Evolutionary conservation across 257 asterid species (phyloP), one percentile per base, ranked within the genome.

Genomic region (Solanum bulbocastanum): DNA sequence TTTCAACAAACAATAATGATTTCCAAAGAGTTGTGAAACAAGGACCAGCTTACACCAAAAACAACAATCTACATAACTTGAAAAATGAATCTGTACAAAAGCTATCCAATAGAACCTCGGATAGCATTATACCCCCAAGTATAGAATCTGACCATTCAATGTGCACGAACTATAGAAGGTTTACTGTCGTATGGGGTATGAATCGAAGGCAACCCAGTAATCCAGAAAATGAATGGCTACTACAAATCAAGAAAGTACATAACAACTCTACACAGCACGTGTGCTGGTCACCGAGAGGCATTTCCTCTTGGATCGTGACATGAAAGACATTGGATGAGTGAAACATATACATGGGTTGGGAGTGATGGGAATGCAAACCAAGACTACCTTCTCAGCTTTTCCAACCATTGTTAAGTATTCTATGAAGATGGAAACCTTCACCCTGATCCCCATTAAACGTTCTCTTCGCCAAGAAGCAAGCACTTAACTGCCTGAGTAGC

Each of bases 401-500:
- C 90, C 88, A 90, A 86, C 92, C 90, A 84, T 90, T 93, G 69
- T 92, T 86, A 42, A 97, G 95, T 87, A 96, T 89, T 89, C 93
- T 90, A 87, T 92, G 92, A 88, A 97, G 91, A 49, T 91, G 91
- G 92, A 97, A 96, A 87, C 93, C 94, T 91, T 97, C 99, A 18
- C 99, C 99, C 27, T 95, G 95, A 90, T 93, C 97, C 20, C 96
- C 98, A 68, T 93, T 94, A 86, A 95, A 90, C 30, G 94, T 87
- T 90, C 98, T 91, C 89, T 89, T 97, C 94, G 93, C 98, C 88
- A 93, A 87, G 90, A 92, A 92, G 94, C 98, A 95, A 44, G 98
- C 94, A 5, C 93, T 92, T 37, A 93, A 92, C 90, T 97, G 99
- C 88, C 95, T 93, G 73, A 97, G 92, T 60, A 97, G 90, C 89